Percentiles rank a stretch among this genome's conserved stretches.
These are phyloP conservation scores for Cetraspora pellucida DNA, from an alignment of 192 early-diverging fungal genomes.

Conservation along the genomic window DNA sequence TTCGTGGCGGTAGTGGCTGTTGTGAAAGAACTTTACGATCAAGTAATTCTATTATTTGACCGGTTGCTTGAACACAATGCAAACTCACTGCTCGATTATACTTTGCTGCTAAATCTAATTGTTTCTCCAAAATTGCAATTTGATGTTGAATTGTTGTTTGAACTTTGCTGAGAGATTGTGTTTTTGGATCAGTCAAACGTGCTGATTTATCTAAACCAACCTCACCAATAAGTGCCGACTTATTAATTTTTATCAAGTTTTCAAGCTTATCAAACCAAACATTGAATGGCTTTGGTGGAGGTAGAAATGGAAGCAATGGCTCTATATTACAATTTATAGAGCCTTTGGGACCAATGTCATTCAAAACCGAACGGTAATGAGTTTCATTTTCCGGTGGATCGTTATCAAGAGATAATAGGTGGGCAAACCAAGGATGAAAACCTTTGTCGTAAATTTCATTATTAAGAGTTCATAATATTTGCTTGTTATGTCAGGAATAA, in stretches of 20 bases:
- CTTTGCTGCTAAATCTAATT: constrained; percentile 72
- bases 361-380: constrained; percentile 25
- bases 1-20: constrained; percentile 58
- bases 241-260: constrained; percentile 42
- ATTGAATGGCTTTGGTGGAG: constrained; percentile 38
- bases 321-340: constrained; percentile 19
- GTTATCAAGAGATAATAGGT: constrained; percentile 20
- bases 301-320: constrained; percentile 31
- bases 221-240: constrained; percentile 59
- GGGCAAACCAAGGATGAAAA: constrained; percentile 32
- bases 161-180: constrained; percentile 40
- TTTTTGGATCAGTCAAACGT: constrained; percentile 43
- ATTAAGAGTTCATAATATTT: constrained; percentile 30
- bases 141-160: constrained; percentile 54
- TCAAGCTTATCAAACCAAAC: constrained; percentile 41
- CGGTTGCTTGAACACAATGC: constrained; percentile 75
- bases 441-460: constrained; percentile 2
- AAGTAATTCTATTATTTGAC: constrained; percentile 37
- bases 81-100: constrained; percentile 66
- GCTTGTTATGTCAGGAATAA: constrained; percentile 35
- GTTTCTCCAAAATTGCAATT: constrained; percentile 58
- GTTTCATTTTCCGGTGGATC: constrained; percentile 1
- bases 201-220: constrained; percentile 67
- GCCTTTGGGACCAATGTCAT: background rate
- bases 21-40: constrained; percentile 32